Evolutionary conservation across 805 yeast genomes (phyloP).

Genomic region (Candida silvatica): DNA sequence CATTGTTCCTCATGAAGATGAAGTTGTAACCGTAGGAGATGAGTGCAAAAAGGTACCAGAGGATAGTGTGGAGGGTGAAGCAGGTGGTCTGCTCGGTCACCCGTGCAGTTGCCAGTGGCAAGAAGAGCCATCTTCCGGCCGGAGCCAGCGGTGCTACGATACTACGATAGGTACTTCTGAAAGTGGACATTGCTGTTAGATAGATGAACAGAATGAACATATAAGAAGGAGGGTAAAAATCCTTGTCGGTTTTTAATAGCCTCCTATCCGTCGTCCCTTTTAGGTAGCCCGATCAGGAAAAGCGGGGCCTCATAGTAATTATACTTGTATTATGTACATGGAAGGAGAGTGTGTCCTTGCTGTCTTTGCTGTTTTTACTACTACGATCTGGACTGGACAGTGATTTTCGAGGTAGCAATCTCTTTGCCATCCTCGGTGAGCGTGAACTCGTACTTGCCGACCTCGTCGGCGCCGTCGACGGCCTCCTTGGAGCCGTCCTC

Average conservation of each 20-base stretch:
- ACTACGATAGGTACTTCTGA: too few relatives aligned
- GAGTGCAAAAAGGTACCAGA: constrained; percentile 12
- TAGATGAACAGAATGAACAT: too few relatives aligned
- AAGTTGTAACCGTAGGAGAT: constrained; percentile 16
- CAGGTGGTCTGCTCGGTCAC: constrained; percentile 14
- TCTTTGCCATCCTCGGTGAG: constrained; percentile 14
- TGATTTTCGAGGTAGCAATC: constrained; percentile 9
- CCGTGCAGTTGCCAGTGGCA: constrained; percentile 17
- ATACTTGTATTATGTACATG: too few relatives aligned
- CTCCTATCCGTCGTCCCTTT: too few relatives aligned
- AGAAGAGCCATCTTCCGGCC: constrained; percentile 14
- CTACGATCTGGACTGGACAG: constrained; percentile 17
- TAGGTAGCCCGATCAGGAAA: too few relatives aligned
- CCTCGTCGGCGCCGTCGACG: constrained; percentile 9
- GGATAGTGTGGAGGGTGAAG: constrained; percentile 9
- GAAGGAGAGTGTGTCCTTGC: too few relatives aligned
- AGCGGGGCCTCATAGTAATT: too few relatives aligned
- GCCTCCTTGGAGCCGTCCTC: constrained; percentile 2
- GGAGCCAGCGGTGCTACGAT: constrained; percentile 6
- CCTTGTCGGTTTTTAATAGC: too few relatives aligned
- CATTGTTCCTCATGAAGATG: constrained; percentile 16
- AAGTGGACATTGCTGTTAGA: too few relatives aligned
- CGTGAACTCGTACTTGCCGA: constrained; percentile 18
- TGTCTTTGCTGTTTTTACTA: too few relatives aligned
- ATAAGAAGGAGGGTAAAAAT: too few relatives aligned